Conservation (phyloP, 768 basidiomycete species). For the Mycena alexandri region DNA sequence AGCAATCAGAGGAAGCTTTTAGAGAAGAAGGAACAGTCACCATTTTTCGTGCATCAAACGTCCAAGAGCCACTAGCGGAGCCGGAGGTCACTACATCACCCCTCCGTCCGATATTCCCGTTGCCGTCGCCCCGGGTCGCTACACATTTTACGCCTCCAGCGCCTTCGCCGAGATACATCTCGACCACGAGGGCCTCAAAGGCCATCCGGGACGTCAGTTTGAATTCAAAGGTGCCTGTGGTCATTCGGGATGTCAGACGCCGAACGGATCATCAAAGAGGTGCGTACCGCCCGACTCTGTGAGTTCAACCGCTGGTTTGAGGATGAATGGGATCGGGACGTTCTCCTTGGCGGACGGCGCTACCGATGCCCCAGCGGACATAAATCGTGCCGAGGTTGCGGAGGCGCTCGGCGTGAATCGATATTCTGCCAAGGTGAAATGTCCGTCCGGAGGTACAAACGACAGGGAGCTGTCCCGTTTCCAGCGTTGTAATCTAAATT, state of each 20-base stretch:
- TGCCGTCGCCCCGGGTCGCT: conserved; percentile 68
- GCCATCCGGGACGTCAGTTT: conserved; percentile 73
- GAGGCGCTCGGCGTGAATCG: conserved; percentile 67
- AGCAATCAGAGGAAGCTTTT: conserved; percentile 9
- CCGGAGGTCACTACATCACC: conserved; percentile 45
- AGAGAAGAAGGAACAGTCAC: conserved; percentile 51
- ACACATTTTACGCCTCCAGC: conserved; percentile 81
- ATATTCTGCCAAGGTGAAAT: conserved; percentile 88
- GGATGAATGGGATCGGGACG: conserved; percentile 63
- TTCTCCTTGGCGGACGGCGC: conserved; percentile 52
- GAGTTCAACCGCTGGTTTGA: conserved; percentile 63
- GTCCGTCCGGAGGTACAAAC: conserved; percentile 94
- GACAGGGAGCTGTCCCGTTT: conserved; percentile 81
- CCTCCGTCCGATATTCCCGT: conserved; percentile 50
- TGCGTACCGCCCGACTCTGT: conserved; percentile 57
- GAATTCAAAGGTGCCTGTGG: conserved; percentile 69
- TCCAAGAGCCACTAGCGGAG: conserved; percentile 76
- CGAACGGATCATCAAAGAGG: conserved; percentile 9
- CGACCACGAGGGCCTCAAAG: conserved; percentile 79
- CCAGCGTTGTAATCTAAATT: conserved; percentile 89
- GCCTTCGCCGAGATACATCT: conserved; percentile 81
- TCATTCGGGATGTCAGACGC: neutral
- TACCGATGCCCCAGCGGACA: conserved; percentile 38
- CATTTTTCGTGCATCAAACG: conserved; percentile 78
- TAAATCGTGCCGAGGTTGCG: conserved; percentile 44